Base-by-base conservation (phyloP, 768 basidiomycete species). In the Floccularia luteovirens region DNA sequence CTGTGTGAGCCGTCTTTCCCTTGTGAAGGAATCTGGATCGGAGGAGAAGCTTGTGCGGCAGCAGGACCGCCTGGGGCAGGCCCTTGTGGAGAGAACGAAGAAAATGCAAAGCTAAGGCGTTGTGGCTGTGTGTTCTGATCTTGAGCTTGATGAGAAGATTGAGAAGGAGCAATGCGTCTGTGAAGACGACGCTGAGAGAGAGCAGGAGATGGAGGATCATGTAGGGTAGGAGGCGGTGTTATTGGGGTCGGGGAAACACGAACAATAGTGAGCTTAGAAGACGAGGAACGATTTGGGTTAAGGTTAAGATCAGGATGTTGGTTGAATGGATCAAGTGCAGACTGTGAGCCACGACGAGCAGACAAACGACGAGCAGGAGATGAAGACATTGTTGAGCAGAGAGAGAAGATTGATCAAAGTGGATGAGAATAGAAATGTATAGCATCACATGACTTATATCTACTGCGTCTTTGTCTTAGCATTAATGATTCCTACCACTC, bases 201-300 rank as follows among this genome's bases (percentile, higher is more conserved):
- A 39, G 51, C 49, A 30, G 55, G 52, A 20, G 56, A 55, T 19
- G 63, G 66, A 10, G 66, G 65, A 16, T 60, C 63, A 43, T 64
- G 58, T 35, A 58, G 52, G 30, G 46, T 38, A 13, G 43, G 42
- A 14, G 51, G 46, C 3, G 63, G 53, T 45, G 56, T 53, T 35
- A 57, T 49, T 16, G 52, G 54, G 25, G 49, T 55, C 22, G 44
- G 51, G 46, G 53, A 59, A 38, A 87, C 78, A 40, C 82, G 80
- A 19, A 88, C 80, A 60, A 90, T 89, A 37, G 84, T 87, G 28
- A 89, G 66, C 3, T 65, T 77, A 57, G 74, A 79, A 19, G 75
- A 77, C 0, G 77, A 71, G 2, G 74, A 67, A 44, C 79, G 66
- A 41, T 64, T 62, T 2, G 72, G 71, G 53, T 75, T 70, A 41